Percentiles rank a stretch among this genome's conserved stretches.
phyloP scores from a whole-genome alignment of 2,329 filamentous ascomycete genomes.

The Fusarium buharicum region DNA sequence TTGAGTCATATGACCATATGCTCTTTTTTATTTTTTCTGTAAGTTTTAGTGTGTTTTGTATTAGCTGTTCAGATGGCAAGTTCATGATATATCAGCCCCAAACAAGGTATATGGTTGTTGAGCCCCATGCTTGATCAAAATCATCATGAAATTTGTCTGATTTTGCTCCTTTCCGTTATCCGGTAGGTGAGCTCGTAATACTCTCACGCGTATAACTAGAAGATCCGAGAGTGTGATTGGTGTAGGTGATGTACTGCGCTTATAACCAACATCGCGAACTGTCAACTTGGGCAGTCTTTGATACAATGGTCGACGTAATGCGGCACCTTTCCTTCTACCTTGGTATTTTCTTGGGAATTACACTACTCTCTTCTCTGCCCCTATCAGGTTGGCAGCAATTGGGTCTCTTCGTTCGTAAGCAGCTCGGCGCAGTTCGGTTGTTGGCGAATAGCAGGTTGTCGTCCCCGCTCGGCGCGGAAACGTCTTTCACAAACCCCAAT shows the following conservation, averaged over 20 bases:
- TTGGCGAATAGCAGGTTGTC: constrained; percentile 8
- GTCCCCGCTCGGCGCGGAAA: constrained; percentile 18
- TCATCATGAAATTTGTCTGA: background rate
- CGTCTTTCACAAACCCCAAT: constrained; percentile 9
- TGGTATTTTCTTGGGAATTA: no score
- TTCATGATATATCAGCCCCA: constrained; percentile 20
- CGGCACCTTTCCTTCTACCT: no score
- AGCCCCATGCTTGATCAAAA: background rate
- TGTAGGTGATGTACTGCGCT: no score
- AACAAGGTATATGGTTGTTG: background rate
- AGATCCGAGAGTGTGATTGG: no score
- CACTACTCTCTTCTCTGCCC: background rate
- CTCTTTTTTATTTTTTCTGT: background rate
- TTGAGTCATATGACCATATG: no score
- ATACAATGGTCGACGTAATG: background rate
- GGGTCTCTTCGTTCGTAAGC: background rate
- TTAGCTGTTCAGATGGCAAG: background rate
- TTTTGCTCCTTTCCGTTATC: background rate
- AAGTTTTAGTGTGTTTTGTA: background rate
- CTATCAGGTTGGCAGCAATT: background rate
- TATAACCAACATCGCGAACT: no score
- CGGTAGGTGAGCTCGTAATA: background rate
- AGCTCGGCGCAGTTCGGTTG: constrained; percentile 4
- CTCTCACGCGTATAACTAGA: background rate
- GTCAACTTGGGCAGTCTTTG: background rate